These are phyloP conservation scores for Fusarium humuli DNA, from an alignment of 2,329 filamentous ascomycete genomes.

Conservation along the genomic window DNA sequence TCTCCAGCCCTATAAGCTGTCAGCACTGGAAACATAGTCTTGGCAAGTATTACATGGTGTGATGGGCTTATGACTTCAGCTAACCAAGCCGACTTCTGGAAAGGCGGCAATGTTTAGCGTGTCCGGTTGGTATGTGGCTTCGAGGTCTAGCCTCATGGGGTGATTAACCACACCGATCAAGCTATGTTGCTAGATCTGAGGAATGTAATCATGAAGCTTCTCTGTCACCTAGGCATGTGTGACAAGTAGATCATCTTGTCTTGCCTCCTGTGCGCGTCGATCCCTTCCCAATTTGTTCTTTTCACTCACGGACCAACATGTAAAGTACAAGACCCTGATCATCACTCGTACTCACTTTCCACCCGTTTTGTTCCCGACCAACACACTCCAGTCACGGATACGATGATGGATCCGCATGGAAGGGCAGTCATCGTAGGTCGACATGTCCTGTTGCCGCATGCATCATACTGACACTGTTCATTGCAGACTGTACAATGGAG, in stretches of 20 bases:
- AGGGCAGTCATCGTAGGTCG: slow-evolving; percentile 5
- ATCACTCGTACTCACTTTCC: not conserved
- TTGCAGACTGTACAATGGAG: slow-evolving; percentile 13
- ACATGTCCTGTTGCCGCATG: fast-evolving
- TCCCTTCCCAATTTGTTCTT: not conserved
- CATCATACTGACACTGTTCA: too few species aligned
- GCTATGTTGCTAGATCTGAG: not conserved
- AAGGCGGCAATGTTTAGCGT: not conserved
- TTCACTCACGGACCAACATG: not conserved
- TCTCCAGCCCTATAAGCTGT: not conserved
- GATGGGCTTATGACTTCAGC: not conserved
- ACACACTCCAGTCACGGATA: not conserved
- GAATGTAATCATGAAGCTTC: slow-evolving; percentile 1
- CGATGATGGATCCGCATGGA: slow-evolving; percentile 10
- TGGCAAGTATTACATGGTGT: not conserved
- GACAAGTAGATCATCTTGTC: not conserved
- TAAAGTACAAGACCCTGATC: too few species aligned
- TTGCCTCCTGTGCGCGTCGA: not conserved
- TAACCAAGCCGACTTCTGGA: not conserved
- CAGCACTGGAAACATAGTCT: not conserved
- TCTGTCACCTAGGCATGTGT: not conserved
- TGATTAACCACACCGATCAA: not conserved
- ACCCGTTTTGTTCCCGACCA: not conserved
- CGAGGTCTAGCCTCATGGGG: too few species aligned
- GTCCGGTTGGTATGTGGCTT: slow-evolving; percentile 1